These are phyloP conservation scores for Monilinia fructigena DNA, from an alignment of 2,329 filamentous ascomycete species.

Conservation along the genomic window DNA sequence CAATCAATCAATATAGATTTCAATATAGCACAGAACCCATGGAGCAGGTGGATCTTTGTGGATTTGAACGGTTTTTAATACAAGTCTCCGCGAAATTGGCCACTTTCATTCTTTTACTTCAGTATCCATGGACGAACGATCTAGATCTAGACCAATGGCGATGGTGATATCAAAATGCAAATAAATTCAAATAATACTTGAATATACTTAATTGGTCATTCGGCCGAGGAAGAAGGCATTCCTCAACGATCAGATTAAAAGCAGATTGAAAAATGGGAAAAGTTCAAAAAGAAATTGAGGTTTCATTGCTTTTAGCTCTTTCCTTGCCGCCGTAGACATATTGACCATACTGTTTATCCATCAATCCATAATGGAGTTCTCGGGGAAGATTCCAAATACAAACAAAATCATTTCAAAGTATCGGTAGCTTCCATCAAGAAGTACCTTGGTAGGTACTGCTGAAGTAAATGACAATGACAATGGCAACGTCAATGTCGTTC, in stretches of 20 bases:
- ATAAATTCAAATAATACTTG: background rate
- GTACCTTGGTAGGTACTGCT: too few relatives aligned
- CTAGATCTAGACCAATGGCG: too few relatives aligned
- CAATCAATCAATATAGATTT: too few relatives aligned
- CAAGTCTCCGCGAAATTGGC: slow-evolving; percentile 15
- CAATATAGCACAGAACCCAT: too few relatives aligned
- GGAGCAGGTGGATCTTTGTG: too few relatives aligned
- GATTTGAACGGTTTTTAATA: too few relatives aligned
- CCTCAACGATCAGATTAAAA: background rate
- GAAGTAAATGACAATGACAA: background rate
- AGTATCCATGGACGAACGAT: too few relatives aligned
- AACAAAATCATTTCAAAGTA: background rate
- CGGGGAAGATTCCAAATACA: background rate
- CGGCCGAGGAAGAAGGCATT: background rate
- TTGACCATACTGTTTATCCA: background rate
- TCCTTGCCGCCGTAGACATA: too few relatives aligned
- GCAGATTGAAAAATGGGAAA: background rate
- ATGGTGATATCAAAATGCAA: too few relatives aligned
- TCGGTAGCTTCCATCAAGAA: background rate
- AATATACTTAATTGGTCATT: background rate
- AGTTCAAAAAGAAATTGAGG: background rate
- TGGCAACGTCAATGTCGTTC: too few relatives aligned
- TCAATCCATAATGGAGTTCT: background rate
- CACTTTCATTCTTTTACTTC: background rate
- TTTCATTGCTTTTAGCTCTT: too few relatives aligned